Evolutionary conservation across 192 early-diverging fungal species (phyloP), one percentile per base, ranked within the genome.

Genomic region (Umbelopsis ramanniana): DNA sequence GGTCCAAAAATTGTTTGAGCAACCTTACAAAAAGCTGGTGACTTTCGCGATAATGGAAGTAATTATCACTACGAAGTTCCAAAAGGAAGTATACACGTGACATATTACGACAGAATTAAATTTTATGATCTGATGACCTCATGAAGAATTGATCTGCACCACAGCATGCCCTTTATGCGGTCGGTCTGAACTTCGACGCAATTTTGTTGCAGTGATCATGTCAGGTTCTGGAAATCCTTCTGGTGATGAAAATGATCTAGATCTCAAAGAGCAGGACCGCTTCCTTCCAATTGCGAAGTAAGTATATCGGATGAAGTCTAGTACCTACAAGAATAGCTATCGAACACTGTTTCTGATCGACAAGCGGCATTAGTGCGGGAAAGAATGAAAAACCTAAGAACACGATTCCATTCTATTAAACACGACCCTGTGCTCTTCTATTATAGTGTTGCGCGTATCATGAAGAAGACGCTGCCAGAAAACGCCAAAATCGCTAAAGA

Each of bases 401-500:
- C 11, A 43, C 40, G 40, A 12, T 43, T 43, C 6, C 8, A 22
- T 11, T 7, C 12, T 37, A 63, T 35, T 63, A 63, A 63, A 63
- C 57, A 29, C 33, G 57, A 37, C 17, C 66, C 6, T 12, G 11
- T 43, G 40, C 40, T 43, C 40, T 37, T 69, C 55, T 89, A 87
- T 24, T n/a, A 48, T 70, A 81, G 79, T 80, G 97, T 99, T 23
- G 93, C 96, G 6, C 84, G 97, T 52, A 95, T 99, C 54, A 99
- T 99, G 96, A 99, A 99, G 81, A 85, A 91, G 48, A 94, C 95
- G 12, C 85, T 99, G 35, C 97, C 97, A 0, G 96, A 96, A 37
- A 99, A 96, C 81, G 94, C 95, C 37, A 99, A 99, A 74, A 96
- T 99, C 66, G 94, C 97, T 22, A 98, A 98, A 74, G 97, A 99